phyloP scores from a whole-genome alignment of 495 filamentous ascomycete species.

The Penicillium paradoxum region DNA sequence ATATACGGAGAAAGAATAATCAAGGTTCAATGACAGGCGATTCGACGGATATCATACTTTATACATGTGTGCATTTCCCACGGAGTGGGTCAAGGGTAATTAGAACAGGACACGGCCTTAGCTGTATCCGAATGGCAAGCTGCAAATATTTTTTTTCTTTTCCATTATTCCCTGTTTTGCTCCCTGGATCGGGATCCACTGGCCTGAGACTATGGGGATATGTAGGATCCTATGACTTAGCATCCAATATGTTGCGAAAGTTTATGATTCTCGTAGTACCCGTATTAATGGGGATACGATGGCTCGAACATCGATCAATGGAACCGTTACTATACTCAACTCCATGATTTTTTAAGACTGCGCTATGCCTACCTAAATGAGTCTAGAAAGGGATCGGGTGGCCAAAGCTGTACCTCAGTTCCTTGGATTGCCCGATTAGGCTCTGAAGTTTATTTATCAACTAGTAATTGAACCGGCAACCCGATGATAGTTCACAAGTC shows the following conservation, averaged over 20 bases:
- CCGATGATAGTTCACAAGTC: constrained; percentile 6
- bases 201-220: background rate
- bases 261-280: constrained; percentile 7
- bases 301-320: constrained; percentile 9
- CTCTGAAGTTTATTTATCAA: background rate
- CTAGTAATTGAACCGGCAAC: constrained; percentile 7
- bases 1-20: constrained; percentile 12
- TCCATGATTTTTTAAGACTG: background rate
- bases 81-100: constrained; percentile 6
- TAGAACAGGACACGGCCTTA: constrained; percentile 2
- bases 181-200: background rate
- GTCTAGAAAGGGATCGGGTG: background rate
- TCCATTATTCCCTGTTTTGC: constrained; percentile 11
- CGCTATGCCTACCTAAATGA: background rate
- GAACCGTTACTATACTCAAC: constrained; percentile 22
- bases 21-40: background rate
- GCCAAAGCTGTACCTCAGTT: background rate
- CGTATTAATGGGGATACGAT: background rate
- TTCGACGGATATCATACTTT: constrained; percentile 17
- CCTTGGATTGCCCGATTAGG: constrained; percentile 3
- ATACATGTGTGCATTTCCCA: constrained; percentile 10
- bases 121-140: background rate
- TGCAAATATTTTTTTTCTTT: background rate
- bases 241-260: background rate
- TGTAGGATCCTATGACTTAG: background rate